Evolutionary conservation across 768 basidiomycete species (phyloP), one percentile per base, ranked within the genome.

Genomic region (Termitomyces bulborhizus): DNA sequence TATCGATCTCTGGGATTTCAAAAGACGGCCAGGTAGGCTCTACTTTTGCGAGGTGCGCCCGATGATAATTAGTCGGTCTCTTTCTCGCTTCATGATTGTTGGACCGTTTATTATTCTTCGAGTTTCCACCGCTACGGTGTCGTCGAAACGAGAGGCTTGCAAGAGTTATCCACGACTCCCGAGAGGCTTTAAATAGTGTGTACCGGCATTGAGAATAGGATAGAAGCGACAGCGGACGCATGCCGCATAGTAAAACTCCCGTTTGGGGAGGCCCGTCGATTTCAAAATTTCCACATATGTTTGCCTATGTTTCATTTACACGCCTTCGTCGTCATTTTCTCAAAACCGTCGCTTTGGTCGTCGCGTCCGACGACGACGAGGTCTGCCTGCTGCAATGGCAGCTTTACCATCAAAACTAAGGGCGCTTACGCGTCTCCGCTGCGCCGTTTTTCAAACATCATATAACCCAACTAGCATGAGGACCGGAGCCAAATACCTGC

Each of bases 401-500:
- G 65, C 67, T 9, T 63, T 80, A n/a, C 75, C 78, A 21, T 72
- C 78, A 37, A 80, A 83, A 50, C 69, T 90, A n/a, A 71, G 75
- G 13, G 73, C 80, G n/a, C 75, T 93, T 58, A 78, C 70, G 1
- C 78, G 80, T 47, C 74, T 89, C 5, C 86, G 85, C 43, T 86
- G 83, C 66, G 66, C 76, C 41, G 81, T 98, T 51, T 96, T 98
- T 65, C 83, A 93, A 65, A 96, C 92, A 8, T 76, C 87, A 3
- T 93, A 89, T 72, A 98, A 98, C 71, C 95, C 95, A 0, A 79
- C 79, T 2, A 81, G 81, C 27, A 67, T 83, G 13, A 85, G 95
- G 16, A 94, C 90, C 0, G 96, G 96, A 16, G 88, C 93, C 27
- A 98, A 98, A 73, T 93, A 96, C 73, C 83, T 98, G 45, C 84